phyloP scores from a whole-genome alignment of 495 filamentous ascomycete genomes.

The Lepidopterella palustris region DNA sequence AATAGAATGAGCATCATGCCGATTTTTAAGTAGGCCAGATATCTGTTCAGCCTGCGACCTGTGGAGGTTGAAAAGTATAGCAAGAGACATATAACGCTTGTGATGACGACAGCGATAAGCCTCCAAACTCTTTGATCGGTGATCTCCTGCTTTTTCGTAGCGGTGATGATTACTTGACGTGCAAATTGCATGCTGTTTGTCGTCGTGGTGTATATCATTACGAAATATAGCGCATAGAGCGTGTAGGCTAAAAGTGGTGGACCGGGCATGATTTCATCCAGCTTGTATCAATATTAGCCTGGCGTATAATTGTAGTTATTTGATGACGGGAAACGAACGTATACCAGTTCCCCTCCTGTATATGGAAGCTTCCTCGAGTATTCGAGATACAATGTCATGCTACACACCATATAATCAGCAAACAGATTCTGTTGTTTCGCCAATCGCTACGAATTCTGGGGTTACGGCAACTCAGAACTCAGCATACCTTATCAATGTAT shows the following conservation, averaged over 20 bases:
- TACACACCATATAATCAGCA: not conserved
- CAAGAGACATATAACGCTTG: not conserved
- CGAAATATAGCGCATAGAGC: not conserved
- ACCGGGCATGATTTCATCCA: not conserved
- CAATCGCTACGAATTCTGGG: not conserved
- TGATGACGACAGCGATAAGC: not conserved
- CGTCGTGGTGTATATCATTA: not conserved
- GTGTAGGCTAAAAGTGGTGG: not conserved
- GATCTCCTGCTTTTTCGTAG: not conserved
- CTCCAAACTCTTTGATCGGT: not conserved
- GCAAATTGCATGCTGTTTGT: not conserved
- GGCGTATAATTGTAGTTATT: not conserved
- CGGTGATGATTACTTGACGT: not conserved
- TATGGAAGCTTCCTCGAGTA: not conserved
- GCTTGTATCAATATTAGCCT: not conserved
- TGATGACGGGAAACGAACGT: not conserved
- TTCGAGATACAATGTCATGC: not conserved
- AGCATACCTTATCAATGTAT: not conserved
- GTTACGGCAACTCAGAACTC: no score
- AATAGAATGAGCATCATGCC: not conserved
- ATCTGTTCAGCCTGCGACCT: not conserved
- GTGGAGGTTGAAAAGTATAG: not conserved
- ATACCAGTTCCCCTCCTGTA: not conserved
- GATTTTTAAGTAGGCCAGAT: not conserved
- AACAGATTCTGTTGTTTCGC: not conserved